These are phyloP conservation scores for Erysimum cheiranthoides DNA, from an alignment of 345 rosid genomes.

Conservation along the genomic window DNA sequence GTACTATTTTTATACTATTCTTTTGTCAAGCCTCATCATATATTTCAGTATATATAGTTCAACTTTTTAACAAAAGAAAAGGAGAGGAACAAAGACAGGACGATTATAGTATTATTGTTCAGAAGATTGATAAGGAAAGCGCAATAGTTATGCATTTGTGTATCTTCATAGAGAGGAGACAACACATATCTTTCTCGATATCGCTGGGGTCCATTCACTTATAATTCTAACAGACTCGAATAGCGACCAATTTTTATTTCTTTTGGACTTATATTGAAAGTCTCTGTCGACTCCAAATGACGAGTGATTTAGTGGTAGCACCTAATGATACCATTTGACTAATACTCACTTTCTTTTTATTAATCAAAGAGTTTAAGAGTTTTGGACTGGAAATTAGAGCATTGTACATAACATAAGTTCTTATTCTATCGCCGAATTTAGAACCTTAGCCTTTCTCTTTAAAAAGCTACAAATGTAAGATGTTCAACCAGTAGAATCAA, in stretches of 20 bases:
- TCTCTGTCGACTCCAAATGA: conserved; percentile 1
- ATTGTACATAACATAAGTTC: too few species aligned
- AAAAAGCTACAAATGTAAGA: too few species aligned
- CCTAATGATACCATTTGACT: background rate
- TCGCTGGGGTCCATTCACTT: conserved; percentile 23
- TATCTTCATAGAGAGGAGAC: conserved; percentile 30
- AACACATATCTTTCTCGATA: conserved; percentile 30
- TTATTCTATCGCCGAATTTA: too few species aligned
- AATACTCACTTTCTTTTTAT: background rate
- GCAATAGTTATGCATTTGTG: background rate
- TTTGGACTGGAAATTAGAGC: too few species aligned
- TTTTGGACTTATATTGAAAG: background rate
- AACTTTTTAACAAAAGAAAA: background rate
- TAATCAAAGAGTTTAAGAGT: too few species aligned
- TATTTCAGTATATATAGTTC: background rate
- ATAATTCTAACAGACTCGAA: background rate
- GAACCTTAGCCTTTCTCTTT: too few species aligned
- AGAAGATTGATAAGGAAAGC: background rate
- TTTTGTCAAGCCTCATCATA: conserved; percentile 8
- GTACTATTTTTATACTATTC: background rate
- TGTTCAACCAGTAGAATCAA: background rate
- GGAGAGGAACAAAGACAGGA: background rate
- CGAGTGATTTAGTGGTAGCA: background rate
- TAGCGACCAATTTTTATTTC: background rate
- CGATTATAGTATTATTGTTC: conserved; percentile 12